phyloP scores from a whole-genome alignment of 164 flowering plant species.

The Annona squamosa region DNA sequence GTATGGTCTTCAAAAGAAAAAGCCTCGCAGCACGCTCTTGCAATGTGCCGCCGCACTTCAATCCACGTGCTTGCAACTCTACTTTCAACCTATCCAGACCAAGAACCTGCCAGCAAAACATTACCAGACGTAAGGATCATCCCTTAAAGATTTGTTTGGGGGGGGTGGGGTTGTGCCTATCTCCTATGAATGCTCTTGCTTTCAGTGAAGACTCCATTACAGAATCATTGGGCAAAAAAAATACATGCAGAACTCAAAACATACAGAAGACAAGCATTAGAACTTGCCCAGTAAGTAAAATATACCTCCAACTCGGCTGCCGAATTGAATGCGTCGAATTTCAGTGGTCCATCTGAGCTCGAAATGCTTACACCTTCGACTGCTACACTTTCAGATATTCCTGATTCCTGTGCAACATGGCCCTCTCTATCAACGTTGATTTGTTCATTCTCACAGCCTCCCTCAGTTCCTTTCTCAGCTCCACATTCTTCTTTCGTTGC shows the following conservation, averaged over 20 bases:
- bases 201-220: not conserved
- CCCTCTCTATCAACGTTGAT: not conserved
- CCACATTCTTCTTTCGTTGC: too few relatives aligned
- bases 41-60: slow-evolving; percentile 89
- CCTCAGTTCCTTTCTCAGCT: not conserved
- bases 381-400: slow-evolving; percentile 13
- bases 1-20: slow-evolving; percentile 70
- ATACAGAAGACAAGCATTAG: not conserved
- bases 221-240: not conserved
- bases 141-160: too few relatives aligned
- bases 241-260: not conserved
- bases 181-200: too few relatives aligned
- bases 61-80: slow-evolving; percentile 68
- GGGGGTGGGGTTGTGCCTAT: too few relatives aligned
- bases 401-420: slow-evolving; percentile 15
- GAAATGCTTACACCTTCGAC: slow-evolving; percentile 1
- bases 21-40: slow-evolving; percentile 90
- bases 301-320: slow-evolving; percentile 80
- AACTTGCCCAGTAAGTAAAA: not conserved
- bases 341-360: slow-evolving; percentile 37
- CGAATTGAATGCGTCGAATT: slow-evolving; percentile 48
- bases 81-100: slow-evolving; percentile 74
- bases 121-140: not conserved
- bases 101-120: slow-evolving; percentile 37
- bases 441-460: not conserved